phyloP scores from a whole-genome alignment of 2,329 filamentous ascomycete species.

The Aspergillus phoenicis region DNA sequence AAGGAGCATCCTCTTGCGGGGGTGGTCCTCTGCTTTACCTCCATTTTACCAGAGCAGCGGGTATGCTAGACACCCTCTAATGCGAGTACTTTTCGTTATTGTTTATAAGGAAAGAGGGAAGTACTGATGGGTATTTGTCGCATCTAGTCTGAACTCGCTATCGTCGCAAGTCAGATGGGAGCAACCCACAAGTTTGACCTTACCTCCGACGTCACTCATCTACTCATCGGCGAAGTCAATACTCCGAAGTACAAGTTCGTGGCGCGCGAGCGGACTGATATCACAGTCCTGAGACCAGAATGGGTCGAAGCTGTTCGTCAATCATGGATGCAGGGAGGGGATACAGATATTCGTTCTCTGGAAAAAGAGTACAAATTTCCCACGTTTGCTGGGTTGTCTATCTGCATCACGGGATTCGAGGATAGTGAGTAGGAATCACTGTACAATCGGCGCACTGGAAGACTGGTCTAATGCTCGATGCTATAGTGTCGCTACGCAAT shows the following conservation, averaged over 20 bases:
- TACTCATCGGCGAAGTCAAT: constrained; percentile 84
- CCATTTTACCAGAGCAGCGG: constrained; percentile 75
- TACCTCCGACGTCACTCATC: constrained; percentile 93
- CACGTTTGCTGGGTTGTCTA: constrained; percentile 56
- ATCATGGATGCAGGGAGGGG: constrained; percentile 77
- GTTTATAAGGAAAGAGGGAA: neutral
- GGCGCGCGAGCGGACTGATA: constrained; percentile 82
- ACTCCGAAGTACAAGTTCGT: constrained; percentile 96
- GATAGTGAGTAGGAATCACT: constrained; percentile 53
- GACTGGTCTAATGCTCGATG: neutral
- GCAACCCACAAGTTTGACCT: constrained; percentile 86
- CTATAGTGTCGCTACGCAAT: constrained; percentile 64
- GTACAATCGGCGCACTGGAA: neutral
- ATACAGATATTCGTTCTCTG: constrained; percentile 70
- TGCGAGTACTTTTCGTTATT: neutral
- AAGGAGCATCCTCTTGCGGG: constrained; percentile 67
- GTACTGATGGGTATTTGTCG: neutral
- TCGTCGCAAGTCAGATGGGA: constrained; percentile 73
- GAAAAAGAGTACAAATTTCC: constrained; percentile 59
- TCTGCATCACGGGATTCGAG: constrained; percentile 72
- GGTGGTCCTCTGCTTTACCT: constrained; percentile 84
- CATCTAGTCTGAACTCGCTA: constrained; percentile 43
- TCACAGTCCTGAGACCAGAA: constrained; percentile 76
- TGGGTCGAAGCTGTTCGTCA: constrained; percentile 82
- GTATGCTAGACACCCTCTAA: constrained; percentile 52